These are phyloP conservation scores for Neurospora africana DNA, from an alignment of 495 filamentous ascomycete genomes.

Conservation along the genomic window DNA sequence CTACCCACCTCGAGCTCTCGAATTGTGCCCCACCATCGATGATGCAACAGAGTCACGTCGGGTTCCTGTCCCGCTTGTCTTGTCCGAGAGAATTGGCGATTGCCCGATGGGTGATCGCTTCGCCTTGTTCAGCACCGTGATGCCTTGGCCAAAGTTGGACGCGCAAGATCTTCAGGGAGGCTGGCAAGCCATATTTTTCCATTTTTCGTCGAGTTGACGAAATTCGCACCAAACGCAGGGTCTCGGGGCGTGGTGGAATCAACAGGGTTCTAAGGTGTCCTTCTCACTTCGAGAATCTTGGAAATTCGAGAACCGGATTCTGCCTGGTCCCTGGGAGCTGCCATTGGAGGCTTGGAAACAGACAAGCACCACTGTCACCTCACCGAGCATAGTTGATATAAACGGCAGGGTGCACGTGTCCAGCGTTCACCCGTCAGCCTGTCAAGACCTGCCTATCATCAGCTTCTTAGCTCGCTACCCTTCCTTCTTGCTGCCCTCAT, in stretches of 20 bases:
- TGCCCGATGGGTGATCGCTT: background rate
- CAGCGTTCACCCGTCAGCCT: background rate
- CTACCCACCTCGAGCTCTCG: background rate
- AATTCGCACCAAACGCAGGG: background rate
- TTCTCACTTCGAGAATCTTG: background rate
- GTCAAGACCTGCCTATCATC: background rate
- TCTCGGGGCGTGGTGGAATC: background rate
- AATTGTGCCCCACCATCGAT: background rate
- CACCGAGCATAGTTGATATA: background rate
- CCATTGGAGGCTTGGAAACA: background rate
- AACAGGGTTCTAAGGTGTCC: background rate
- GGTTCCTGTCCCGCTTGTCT: background rate
- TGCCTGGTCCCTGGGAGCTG: background rate
- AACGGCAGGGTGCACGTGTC: background rate
- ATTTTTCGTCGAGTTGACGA: background rate
- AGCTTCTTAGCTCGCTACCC: background rate
- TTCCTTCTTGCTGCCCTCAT: background rate
- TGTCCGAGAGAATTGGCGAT: background rate
- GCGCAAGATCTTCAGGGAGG: background rate
- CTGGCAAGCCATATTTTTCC: background rate
- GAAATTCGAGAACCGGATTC: background rate
- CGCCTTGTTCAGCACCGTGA: background rate
- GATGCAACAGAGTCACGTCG: background rate
- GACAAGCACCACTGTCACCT: background rate
- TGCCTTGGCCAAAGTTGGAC: background rate